Evolutionary conservation across 139 green algal genomes (phyloP).

Genomic region (Tetradesmus lagerheimii): DNA sequence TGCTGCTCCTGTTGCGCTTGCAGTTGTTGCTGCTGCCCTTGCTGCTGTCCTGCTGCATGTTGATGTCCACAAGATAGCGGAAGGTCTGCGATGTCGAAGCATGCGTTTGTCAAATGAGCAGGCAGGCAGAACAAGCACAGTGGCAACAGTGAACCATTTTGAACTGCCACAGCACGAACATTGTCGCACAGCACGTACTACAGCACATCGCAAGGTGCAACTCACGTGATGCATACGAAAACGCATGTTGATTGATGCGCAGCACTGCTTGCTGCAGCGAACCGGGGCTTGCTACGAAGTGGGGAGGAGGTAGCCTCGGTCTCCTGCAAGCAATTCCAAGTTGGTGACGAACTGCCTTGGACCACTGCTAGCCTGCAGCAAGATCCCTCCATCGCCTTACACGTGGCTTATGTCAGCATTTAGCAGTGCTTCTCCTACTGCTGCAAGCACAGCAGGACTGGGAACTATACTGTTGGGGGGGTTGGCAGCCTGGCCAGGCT

Average conservation of each 20-base stretch:
- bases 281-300: neutral
- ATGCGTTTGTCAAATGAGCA: neutral
- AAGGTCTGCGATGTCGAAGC: neutral
- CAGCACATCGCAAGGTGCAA: neutral
- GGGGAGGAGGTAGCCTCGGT: neutral
- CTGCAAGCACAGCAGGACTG: neutral
- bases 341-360: neutral
- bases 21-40: neutral
- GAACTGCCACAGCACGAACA: neutral
- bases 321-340: neutral
- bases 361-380: neutral
- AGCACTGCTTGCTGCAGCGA: constrained; percentile 11
- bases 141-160: neutral
- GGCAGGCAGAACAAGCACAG: neutral
- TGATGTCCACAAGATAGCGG: neutral
- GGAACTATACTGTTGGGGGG: neutral
- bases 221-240: constrained; percentile 14
- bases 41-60: neutral
- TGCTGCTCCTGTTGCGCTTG: constrained; percentile 35
- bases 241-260: neutral
- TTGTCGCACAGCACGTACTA: neutral
- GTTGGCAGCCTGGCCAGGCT: constrained; percentile 12
- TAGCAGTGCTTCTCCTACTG: neutral
- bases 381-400: neutral
- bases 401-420: constrained; percentile 17